Conservation (phyloP, 1,139 yeast species). For the Diutina sp. region DNA sequence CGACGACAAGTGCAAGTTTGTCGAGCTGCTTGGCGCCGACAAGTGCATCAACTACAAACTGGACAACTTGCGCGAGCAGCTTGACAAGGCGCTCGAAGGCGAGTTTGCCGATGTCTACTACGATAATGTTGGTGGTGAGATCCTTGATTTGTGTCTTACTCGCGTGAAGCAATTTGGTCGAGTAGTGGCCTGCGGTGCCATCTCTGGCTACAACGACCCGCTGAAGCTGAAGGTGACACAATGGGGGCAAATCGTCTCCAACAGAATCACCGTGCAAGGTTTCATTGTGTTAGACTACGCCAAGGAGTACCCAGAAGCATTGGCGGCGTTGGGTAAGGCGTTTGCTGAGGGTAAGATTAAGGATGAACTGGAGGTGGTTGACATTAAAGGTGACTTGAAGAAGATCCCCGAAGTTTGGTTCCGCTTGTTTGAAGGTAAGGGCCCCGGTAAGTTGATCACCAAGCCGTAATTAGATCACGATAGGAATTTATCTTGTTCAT, state of each 20-base stretch:
- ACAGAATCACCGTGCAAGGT: conserved; percentile 36
- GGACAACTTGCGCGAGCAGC: conserved; percentile 26
- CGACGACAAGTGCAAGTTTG: conserved; percentile 38
- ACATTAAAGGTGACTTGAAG: not conserved
- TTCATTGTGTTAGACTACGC: conserved; percentile 29
- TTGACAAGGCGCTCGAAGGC: conserved; percentile 26
- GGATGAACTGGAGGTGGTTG: not conserved
- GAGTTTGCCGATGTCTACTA: conserved; percentile 33
- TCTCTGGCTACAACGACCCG: conserved; percentile 42
- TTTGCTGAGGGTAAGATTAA: conserved; percentile 30
- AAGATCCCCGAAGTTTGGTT: not conserved
- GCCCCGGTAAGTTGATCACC: not conserved
- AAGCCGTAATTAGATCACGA: not conserved
- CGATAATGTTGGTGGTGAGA: conserved; percentile 56
- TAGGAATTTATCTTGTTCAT: not conserved
- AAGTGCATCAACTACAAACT: conserved; percentile 43
- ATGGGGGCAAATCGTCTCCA: conserved; percentile 33
- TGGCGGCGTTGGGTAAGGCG: conserved; percentile 17
- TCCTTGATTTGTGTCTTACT: conserved; percentile 33
- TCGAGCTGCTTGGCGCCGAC: conserved; percentile 45
- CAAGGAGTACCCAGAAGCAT: conserved; percentile 22
- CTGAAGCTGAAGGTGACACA: conserved; percentile 18
- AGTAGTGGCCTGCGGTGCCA: conserved; percentile 50
- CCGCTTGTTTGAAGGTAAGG: not conserved
- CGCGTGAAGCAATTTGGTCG: conserved; percentile 28